phyloP scores from a whole-genome alignment of 345 rosid species.

The Microcos paniculata region DNA sequence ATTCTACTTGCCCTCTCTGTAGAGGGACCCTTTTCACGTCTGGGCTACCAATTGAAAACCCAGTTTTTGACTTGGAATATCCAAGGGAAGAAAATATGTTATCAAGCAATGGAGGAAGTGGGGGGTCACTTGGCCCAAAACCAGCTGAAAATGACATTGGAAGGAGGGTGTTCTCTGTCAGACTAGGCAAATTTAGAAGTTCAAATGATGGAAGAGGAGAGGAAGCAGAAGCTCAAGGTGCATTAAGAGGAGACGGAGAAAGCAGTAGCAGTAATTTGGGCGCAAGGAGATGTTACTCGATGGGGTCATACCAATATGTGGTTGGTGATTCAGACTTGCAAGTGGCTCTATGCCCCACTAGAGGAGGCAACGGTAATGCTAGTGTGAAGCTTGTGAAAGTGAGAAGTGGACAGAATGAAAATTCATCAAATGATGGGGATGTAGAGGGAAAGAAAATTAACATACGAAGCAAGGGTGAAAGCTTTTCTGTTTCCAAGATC shows the following conservation, averaged over 20 bases:
- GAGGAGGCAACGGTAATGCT: constrained; percentile 24
- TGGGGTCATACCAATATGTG: constrained; percentile 66
- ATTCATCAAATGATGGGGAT: constrained; percentile 41
- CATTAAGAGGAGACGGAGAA: constrained; percentile 43
- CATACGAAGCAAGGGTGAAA: constrained; percentile 76
- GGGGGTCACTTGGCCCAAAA: constrained; percentile 42
- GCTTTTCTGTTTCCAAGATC: constrained; percentile 91
- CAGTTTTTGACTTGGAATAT: constrained; percentile 52
- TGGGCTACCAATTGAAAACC: constrained; percentile 54
- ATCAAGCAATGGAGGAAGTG: constrained; percentile 29
- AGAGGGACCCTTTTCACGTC: constrained; percentile 66
- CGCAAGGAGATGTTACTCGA: constrained; percentile 55
- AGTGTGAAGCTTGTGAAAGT: constrained; percentile 34
- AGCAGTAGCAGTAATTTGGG: constrained; percentile 66
- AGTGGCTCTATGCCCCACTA: constrained; percentile 47
- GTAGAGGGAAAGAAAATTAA: constrained; percentile 77
- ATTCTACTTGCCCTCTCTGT: constrained; percentile 93
- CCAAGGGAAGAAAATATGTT: constrained; percentile 48
- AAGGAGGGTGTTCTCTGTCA: constrained; percentile 75
- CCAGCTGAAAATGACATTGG: constrained; percentile 54
- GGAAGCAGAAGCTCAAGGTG: constrained; percentile 17
- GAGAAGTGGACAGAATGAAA: constrained; percentile 38
- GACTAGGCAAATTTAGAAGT: constrained; percentile 78
- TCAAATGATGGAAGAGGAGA: constrained; percentile 35
- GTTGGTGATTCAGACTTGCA: constrained; percentile 70